These are phyloP conservation scores for Penicillium polonicum DNA, from an alignment of 2,329 filamentous ascomycete genomes.

Conservation along the genomic window DNA sequence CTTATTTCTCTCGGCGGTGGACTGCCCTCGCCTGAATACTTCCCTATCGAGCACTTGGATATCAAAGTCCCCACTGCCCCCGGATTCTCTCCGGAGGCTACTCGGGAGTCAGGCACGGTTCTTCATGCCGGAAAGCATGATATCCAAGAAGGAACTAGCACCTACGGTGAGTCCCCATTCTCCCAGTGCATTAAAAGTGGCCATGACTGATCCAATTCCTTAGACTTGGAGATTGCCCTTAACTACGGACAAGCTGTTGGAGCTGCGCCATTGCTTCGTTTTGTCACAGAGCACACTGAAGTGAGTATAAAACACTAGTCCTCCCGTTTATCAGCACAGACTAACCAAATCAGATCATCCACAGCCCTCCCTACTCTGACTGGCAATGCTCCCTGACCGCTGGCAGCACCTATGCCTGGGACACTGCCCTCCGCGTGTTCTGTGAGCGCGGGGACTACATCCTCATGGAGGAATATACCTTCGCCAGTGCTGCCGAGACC, in stretches of 20 bases:
- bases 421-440: constrained; percentile 81
- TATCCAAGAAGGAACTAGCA: constrained; percentile 61
- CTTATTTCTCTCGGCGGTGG: constrained; percentile 92
- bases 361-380: constrained; percentile 82
- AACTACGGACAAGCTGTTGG: constrained; percentile 92
- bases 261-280: constrained; percentile 81
- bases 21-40: constrained; percentile 83
- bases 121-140: constrained; percentile 81
- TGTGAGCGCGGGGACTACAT: constrained; percentile 72
- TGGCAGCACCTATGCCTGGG: constrained; percentile 81
- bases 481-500: constrained; percentile 71
- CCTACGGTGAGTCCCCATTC: constrained; percentile 43
- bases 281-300: constrained; percentile 92
- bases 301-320: constrained; percentile 27
- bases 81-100: constrained; percentile 69
- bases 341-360: constrained; percentile 59
- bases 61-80: constrained; percentile 70
- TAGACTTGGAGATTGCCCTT: constrained; percentile 80
- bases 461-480: constrained; percentile 88
- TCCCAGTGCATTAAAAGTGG: neutral
- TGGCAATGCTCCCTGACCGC: constrained; percentile 83
- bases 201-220: constrained; percentile 12
- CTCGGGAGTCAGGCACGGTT: constrained; percentile 57
- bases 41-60: constrained; percentile 79
- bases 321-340: neutral